Base-by-base conservation (phyloP, 2,329 filamentous ascomycete species). In the Phialemoniopsis sp. region DNA sequence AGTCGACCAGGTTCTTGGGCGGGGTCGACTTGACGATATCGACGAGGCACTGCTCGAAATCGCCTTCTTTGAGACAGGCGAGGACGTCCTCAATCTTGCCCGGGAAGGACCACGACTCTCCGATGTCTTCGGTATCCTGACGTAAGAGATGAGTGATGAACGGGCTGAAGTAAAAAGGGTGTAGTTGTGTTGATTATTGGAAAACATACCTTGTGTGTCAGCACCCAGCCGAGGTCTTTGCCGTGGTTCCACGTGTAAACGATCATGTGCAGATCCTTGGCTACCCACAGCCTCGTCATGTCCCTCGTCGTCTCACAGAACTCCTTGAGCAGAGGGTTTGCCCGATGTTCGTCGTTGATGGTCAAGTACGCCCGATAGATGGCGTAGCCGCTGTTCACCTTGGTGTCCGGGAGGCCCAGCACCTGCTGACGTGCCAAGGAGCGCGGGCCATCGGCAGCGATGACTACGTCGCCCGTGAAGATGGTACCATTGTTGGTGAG, bases 261-360 rank as follows among this genome's bases (percentile, higher is more conserved):
- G 2, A 80, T 58, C 43, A 78, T 73, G 46, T 78, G 73, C 36
- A 74, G 68, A 45, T 78, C 72, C 3, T 72, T 71, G 3, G 75
- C 74, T 39, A 78, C 71, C 76, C 70, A 73, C 17, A 75, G 76
- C 39, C 76, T 76, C 56, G 79, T 78, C 0, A 72, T 75, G 52
- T 80, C 76, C 28, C 74, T n/a, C n/a, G n/a, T 75, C 41, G 78
- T 65, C 29, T 60, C 63, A 46, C 74, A 77, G 40, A 78, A 76
- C 29, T 76, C 64, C n/a, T n/a, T n/a, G n/a, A n/a, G n/a, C n/a
- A n/a, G n/a, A n/a, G n/a, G n/a, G n/a, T n/a, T n/a, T n/a, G n/a
- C n/a, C n/a, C n/a, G n/a, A n/a, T n/a, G n/a, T n/a, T n/a, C n/a
- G n/a, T 64, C 62, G 7, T 64, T 59, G 14, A 60, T 63, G 29